A percentile compares a stretch with the other conserved stretches of the same genome.
These are phyloP conservation scores for Aspergillus aculeatinus DNA, from an alignment of 2,329 filamentous ascomycete species.

Conservation along the genomic window DNA sequence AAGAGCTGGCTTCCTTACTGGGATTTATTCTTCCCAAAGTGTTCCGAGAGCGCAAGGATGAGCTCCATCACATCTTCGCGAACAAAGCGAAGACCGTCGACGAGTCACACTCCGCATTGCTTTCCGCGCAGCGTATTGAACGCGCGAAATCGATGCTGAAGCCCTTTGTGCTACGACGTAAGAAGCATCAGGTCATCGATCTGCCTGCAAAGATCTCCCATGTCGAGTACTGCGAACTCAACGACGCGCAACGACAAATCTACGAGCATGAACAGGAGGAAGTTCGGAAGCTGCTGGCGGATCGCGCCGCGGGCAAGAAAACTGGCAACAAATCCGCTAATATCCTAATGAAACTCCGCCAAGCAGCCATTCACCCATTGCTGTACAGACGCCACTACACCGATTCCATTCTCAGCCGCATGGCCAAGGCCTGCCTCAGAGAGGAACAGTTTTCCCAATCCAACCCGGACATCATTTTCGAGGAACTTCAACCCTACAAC, in stretches of 20 bases:
- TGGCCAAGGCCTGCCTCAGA: slow-evolving; percentile 73
- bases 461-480: slow-evolving; percentile 53
- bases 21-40: slow-evolving; percentile 90
- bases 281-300: slow-evolving; percentile 60
- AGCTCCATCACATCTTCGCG: slow-evolving; percentile 84
- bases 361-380: slow-evolving; percentile 87
- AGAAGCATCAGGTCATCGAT: slow-evolving; percentile 89
- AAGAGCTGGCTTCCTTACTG: slow-evolving; percentile 84
- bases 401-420: slow-evolving; percentile 71
- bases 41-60: slow-evolving; percentile 73
- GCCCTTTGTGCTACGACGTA: slow-evolving; percentile 89
- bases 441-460: slow-evolving; percentile 58
- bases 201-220: slow-evolving; percentile 76
- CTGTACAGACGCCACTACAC: slow-evolving; percentile 80
- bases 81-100: slow-evolving; percentile 82
- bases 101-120: slow-evolving; percentile 70
- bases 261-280: slow-evolving; percentile 70
- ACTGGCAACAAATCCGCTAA: slow-evolving; percentile 58
- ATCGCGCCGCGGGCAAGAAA: slow-evolving; percentile 57
- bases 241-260: slow-evolving; percentile 66
- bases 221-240: slow-evolving; percentile 80
- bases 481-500: slow-evolving; percentile 55
- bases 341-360: slow-evolving; percentile 84
- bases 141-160: slow-evolving; percentile 89
- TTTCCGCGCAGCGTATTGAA: slow-evolving; percentile 83